These are phyloP conservation scores for Penicillium sumatraense DNA, from an alignment of 2,329 filamentous ascomycete species.

Conservation along the genomic window DNA sequence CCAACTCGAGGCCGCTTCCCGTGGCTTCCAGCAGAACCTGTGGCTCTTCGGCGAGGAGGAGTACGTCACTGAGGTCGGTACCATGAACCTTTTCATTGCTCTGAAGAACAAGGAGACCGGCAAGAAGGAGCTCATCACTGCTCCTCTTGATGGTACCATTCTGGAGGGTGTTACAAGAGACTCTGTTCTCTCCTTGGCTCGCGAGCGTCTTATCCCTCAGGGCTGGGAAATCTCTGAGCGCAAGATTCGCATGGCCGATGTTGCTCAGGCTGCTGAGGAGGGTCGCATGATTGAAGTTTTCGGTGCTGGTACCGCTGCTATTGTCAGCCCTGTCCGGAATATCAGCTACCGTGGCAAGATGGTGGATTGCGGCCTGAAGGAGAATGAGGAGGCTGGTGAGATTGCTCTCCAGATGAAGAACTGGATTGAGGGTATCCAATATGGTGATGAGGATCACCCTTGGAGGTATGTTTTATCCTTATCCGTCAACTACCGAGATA, in stretches of 20 bases:
- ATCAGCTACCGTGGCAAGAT: constrained; percentile 86
- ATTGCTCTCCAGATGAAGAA: constrained; percentile 86
- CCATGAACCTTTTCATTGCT: constrained; percentile 97
- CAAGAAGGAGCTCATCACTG: constrained; percentile 90
- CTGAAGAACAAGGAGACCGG: constrained; percentile 85
- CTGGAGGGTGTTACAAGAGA: constrained; percentile 93
- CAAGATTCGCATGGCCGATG: constrained; percentile 88
- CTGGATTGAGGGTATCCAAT: constrained; percentile 96
- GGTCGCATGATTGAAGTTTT: constrained; percentile 92
- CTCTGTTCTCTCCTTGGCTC: constrained; percentile 82
- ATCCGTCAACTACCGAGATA: background rate
- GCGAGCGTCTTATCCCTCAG: constrained; percentile 79
- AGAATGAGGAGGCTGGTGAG: constrained; percentile 83
- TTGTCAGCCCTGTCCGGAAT: constrained; percentile 85
- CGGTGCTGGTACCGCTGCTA: constrained; percentile 88
- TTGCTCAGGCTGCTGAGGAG: constrained; percentile 79
- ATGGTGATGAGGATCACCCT: constrained; percentile 87
- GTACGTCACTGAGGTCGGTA: constrained; percentile 95
- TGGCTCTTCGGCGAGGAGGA: constrained; percentile 97
- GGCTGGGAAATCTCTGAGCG: constrained; percentile 89
- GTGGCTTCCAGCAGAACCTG: constrained; percentile 96
- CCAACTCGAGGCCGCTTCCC: constrained; percentile 85
- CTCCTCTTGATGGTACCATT: constrained; percentile 94
- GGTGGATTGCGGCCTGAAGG: constrained; percentile 80
- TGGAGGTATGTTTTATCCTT: constrained; percentile 76